A percentile compares a stretch with the other conserved stretches of the same genome.
Evolutionary conservation across 1,284 basidiomycete species (phyloP).

Genomic region (Trichosporon sp.): DNA sequence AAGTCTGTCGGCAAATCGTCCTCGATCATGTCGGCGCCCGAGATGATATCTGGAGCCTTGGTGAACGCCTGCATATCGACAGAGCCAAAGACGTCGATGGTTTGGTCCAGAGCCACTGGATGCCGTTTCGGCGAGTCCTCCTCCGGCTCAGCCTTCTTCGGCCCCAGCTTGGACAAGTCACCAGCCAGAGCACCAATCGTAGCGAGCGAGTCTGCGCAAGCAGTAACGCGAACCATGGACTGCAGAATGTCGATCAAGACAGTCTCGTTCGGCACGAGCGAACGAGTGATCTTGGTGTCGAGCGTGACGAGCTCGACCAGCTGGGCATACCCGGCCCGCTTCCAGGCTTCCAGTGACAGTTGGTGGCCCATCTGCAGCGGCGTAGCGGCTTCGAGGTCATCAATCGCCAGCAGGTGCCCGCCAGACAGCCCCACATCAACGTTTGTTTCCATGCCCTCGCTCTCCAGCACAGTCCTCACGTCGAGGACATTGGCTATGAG

Average conservation of each 20-base stretch:
- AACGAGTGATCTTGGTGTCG: slow-evolving; percentile 55
- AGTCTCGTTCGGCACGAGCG: slow-evolving; percentile 36
- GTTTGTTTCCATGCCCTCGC: slow-evolving; percentile 64
- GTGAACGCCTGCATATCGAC: slow-evolving; percentile 81
- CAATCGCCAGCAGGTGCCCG: slow-evolving; percentile 64
- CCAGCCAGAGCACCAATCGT: slow-evolving; percentile 47
- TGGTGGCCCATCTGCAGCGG: slow-evolving; percentile 34
- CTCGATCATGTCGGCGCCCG: slow-evolving; percentile 80
- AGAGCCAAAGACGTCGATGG: slow-evolving; percentile 63
- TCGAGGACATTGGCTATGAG: slow-evolving; percentile 68
- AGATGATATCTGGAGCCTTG: slow-evolving; percentile 65
- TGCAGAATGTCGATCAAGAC: slow-evolving; percentile 41
- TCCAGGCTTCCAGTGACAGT: slow-evolving; percentile 64
- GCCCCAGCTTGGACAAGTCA: slow-evolving; percentile 46
- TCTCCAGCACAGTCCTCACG: slow-evolving; percentile 71
- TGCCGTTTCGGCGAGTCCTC: slow-evolving; percentile 2
- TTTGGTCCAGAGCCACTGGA: slow-evolving; percentile 38
- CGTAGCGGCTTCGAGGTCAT: slow-evolving; percentile 61
- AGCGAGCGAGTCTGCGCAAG: slow-evolving; percentile 57
- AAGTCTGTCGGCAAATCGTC: slow-evolving; percentile 88
- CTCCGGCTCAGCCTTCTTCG: slow-evolving; percentile 26
- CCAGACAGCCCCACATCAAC: slow-evolving; percentile 62
- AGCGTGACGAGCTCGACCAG: slow-evolving; percentile 65
- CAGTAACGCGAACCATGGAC: slow-evolving; percentile 42
- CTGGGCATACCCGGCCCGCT: slow-evolving; percentile 64